Conservation (phyloP, 1,139 yeast genomes). For the Candida tropicalis region DNA sequence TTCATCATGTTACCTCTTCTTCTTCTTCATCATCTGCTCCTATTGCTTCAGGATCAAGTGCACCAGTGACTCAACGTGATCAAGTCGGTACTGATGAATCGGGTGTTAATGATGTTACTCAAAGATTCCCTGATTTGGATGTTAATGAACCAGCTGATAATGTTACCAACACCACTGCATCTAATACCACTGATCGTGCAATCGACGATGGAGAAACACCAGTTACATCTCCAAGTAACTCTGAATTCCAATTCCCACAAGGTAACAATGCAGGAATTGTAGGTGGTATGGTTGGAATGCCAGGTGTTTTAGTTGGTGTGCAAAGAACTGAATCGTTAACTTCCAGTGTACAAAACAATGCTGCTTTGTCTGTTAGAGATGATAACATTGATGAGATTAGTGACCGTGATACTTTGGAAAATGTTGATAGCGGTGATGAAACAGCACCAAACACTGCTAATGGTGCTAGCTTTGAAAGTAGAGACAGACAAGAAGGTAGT, state of each 20-base stretch:
- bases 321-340: slow-evolving; percentile 77
- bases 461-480: slow-evolving; percentile 17
- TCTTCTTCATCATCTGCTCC: not conserved
- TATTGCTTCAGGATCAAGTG: not conserved
- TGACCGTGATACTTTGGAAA: slow-evolving; percentile 58
- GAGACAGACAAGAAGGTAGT: slow-evolving; percentile 30
- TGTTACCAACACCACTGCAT: slow-evolving; percentile 32
- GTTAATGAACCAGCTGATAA: slow-evolving; percentile 22
- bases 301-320: slow-evolving; percentile 49
- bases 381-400: slow-evolving; percentile 65
- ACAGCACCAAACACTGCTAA: slow-evolving; percentile 21
- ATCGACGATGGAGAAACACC: slow-evolving; percentile 52
- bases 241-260: slow-evolving; percentile 59
- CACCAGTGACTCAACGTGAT: slow-evolving; percentile 4
- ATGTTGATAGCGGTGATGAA: slow-evolving; percentile 23
- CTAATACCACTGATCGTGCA: slow-evolving; percentile 38
- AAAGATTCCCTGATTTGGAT: slow-evolving; percentile 23
- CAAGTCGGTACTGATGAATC: slow-evolving; percentile 1
- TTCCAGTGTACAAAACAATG: slow-evolving; percentile 89
- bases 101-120: slow-evolving; percentile 11
- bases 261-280: slow-evolving; percentile 33
- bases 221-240: slow-evolving; percentile 56
- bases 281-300: slow-evolving; percentile 51
- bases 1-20: slow-evolving; percentile 6
- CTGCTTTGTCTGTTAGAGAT: slow-evolving; percentile 85